A percentile compares a stretch with the other conserved stretches of the same genome.
phyloP scores from a whole-genome alignment of 352 stramenopile species.

The Globisporangium nodosum region DNA sequence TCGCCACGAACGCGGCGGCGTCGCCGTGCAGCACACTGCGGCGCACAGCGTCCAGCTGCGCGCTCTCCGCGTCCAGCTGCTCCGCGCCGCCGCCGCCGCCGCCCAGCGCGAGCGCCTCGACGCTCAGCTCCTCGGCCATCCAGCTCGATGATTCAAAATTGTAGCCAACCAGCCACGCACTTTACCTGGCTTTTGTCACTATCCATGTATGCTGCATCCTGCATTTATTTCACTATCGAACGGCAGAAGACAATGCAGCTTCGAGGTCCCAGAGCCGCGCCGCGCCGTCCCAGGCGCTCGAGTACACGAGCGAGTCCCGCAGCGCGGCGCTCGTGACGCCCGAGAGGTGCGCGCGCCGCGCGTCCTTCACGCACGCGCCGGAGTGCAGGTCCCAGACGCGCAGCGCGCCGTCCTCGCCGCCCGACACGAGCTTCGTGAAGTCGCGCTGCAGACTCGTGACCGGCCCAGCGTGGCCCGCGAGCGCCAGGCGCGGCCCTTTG shows the following conservation, averaged over 20 bases:
- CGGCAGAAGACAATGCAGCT: not conserved
- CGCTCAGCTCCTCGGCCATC: slow-evolving; percentile 31
- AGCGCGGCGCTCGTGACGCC: slow-evolving; percentile 62
- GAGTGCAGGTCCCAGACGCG: slow-evolving; percentile 81
- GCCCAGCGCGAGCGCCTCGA: slow-evolving; percentile 37
- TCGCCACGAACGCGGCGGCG: slow-evolving; percentile 37
- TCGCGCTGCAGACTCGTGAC: slow-evolving; percentile 71
- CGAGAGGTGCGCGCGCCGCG: slow-evolving; percentile 41
- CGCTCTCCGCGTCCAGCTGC: slow-evolving; percentile 20
- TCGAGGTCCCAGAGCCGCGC: slow-evolving; percentile 69
- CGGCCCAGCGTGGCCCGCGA: slow-evolving; percentile 41
- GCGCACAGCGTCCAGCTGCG: slow-evolving; percentile 52
- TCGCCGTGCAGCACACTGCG: slow-evolving; percentile 49
- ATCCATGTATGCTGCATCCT: not conserved
- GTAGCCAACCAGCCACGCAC: not conserved
- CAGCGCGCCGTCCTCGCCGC: slow-evolving; percentile 64
- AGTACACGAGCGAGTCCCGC: slow-evolving; percentile 60
- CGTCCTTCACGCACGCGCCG: slow-evolving; percentile 52
- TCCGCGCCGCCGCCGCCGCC: slow-evolving; percentile 26
- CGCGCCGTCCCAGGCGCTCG: slow-evolving; percentile 68
- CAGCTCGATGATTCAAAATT: not conserved
- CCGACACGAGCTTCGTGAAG: slow-evolving; percentile 77
- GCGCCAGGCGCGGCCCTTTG: slow-evolving; percentile 53
- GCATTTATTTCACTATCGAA: not conserved
- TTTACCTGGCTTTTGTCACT: not conserved